Conservation (phyloP, 148 eudicot species). For the Euryodendron excelsum region DNA sequence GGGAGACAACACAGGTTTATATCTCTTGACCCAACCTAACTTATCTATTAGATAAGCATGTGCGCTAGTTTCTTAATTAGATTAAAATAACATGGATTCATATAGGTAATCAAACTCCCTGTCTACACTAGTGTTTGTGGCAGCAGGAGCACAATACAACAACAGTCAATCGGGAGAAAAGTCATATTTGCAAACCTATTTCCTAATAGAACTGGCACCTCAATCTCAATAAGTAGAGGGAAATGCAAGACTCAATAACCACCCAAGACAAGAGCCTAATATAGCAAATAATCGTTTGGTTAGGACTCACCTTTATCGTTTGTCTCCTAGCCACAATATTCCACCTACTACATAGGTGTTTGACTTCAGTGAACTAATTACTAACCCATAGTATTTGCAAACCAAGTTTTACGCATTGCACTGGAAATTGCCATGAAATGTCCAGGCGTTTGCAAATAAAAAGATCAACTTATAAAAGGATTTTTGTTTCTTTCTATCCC, state of each 20-base stretch:
- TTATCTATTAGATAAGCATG: too few relatives aligned
- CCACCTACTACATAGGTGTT: neutral
- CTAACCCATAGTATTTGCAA: neutral
- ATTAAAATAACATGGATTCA: too few relatives aligned
- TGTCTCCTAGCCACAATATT: neutral
- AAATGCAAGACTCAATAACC: neutral
- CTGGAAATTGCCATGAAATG: neutral
- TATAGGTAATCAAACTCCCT: too few relatives aligned
- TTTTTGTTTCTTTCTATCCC: neutral
- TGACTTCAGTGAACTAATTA: neutral
- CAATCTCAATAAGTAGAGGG: neutral
- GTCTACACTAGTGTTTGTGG: too few relatives aligned
- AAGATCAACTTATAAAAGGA: neutral
- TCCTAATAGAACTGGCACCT: neutral
- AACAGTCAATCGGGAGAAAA: too few relatives aligned
- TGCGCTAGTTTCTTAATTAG: too few relatives aligned
- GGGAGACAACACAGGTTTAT: too few relatives aligned
- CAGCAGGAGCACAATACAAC: too few relatives aligned
- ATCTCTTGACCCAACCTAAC: too few relatives aligned
- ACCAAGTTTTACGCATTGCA: neutral
- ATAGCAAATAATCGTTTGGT: neutral
- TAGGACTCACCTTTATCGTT: neutral
- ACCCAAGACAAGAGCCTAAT: neutral
- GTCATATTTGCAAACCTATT: too few relatives aligned
- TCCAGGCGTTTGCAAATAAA: neutral